Conservation (phyloP, 2,329 filamentous ascomycete genomes). For the Trichoderma oligosporum region DNA sequence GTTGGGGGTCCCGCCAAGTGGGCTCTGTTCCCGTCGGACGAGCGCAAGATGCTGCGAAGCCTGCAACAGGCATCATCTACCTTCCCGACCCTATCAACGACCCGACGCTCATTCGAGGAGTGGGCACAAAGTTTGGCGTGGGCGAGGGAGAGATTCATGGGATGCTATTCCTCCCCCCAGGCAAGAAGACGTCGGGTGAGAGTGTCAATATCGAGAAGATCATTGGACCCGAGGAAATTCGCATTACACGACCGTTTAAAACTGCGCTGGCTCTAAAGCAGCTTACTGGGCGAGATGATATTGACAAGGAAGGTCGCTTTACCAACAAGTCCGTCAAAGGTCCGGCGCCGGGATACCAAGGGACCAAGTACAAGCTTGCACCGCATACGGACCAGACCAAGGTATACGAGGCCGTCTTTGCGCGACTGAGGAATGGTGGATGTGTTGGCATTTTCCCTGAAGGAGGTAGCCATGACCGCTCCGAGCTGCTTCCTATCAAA, state of each 20-base stretch:
- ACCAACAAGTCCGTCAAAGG: constrained; percentile 53
- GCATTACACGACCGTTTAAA: constrained; percentile 84
- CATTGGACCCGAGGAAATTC: constrained; percentile 71
- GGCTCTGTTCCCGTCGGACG: constrained; percentile 91
- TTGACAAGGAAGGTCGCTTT: constrained; percentile 63
- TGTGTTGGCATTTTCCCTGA: constrained; percentile 97
- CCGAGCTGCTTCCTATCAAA: constrained; percentile 87
- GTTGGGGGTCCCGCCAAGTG: constrained; percentile 76
- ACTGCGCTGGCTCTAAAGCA: constrained; percentile 71
- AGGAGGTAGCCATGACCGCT: constrained; percentile 91
- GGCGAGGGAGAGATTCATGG: constrained; percentile 70
- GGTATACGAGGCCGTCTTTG: constrained; percentile 91
- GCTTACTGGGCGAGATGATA: constrained; percentile 74
- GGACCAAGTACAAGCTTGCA: constrained; percentile 80
- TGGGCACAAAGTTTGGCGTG: constrained; percentile 78
- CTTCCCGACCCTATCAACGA: constrained; percentile 83
- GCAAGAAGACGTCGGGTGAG: constrained; percentile 71
- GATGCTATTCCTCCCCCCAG: constrained; percentile 79
- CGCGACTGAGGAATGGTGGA: constrained; percentile 73
- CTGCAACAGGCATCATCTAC: constrained; percentile 76
- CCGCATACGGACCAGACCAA: constrained; percentile 92
- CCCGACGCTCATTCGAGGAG: constrained; percentile 72
- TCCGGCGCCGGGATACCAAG: constrained; percentile 61
- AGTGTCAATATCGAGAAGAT: constrained; percentile 84
- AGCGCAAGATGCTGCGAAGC: constrained; percentile 82